phyloP scores from a whole-genome alignment of 192 early-diverging fungal genomes.

The Entrophospora sp. region DNA sequence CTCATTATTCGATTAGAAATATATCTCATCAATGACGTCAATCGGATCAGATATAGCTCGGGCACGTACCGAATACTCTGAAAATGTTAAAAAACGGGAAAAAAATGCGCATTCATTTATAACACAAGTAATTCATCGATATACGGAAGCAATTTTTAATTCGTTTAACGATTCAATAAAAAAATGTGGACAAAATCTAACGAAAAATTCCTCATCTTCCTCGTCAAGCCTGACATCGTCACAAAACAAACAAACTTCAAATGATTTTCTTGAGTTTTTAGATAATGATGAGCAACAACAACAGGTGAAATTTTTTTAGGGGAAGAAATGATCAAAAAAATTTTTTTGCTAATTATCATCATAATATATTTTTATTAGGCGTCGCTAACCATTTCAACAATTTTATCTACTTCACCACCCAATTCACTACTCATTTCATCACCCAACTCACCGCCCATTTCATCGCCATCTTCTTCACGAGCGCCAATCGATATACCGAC shows the following conservation, averaged over 20 bases:
- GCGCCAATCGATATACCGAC: not conserved
- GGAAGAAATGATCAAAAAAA: too few species aligned
- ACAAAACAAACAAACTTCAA: too few species aligned
- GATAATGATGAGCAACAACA: too few species aligned
- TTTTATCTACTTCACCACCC: too few species aligned
- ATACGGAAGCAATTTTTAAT: slow-evolving; percentile 27
- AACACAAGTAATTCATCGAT: slow-evolving; percentile 27
- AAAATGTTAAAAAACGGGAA: slow-evolving; percentile 24
- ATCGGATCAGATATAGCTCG: slow-evolving; percentile 25
- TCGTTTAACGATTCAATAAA: slow-evolving; percentile 29
- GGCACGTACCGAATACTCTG: slow-evolving; percentile 23
- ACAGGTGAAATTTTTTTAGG: too few species aligned
- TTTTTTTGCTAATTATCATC: too few species aligned
- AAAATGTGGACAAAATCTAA: slow-evolving; percentile 30
- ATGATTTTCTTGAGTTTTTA: not conserved
- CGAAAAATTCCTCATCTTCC: slow-evolving; percentile 31
- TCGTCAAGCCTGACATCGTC: slow-evolving; percentile 23
- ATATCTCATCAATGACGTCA: slow-evolving; percentile 27
- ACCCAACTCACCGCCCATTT: too few species aligned
- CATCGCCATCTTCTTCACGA: too few species aligned
- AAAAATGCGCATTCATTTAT: slow-evolving; percentile 27
- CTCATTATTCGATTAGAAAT: slow-evolving; percentile 23
- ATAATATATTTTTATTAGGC: too few species aligned
- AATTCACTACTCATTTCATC: too few species aligned
- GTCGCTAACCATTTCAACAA: too few species aligned